Percentiles rank a stretch among this genome's conserved stretches.
phyloP scores from a whole-genome alignment of 768 basidiomycete species.

The Mycena vitilis region DNA sequence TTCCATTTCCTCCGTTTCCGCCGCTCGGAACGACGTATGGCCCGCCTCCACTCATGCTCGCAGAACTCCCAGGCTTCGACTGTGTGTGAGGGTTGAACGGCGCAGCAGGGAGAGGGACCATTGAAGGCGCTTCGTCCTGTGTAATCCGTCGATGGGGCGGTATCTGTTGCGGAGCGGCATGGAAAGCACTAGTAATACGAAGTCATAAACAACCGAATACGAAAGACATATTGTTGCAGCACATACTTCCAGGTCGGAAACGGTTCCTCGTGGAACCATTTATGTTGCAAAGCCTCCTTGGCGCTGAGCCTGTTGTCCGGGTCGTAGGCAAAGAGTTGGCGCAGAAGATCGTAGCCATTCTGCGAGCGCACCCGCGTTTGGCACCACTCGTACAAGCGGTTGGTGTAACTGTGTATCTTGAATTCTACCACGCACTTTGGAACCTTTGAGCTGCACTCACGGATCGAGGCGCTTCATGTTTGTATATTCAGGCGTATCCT shows the following conservation, averaged over 20 bases:
- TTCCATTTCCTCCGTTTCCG: slow-evolving; percentile 29
- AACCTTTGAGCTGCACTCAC: slow-evolving; percentile 52
- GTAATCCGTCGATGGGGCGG: slow-evolving; percentile 92
- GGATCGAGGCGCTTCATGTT: slow-evolving; percentile 83
- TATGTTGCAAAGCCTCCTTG: slow-evolving; percentile 81
- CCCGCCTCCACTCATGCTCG: slow-evolving; percentile 36
- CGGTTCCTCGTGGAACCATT: slow-evolving; percentile 95
- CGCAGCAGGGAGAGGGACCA: slow-evolving; percentile 73
- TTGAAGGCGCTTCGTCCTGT: slow-evolving; percentile 91
- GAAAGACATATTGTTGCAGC: not conserved
- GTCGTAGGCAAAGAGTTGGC: slow-evolving; percentile 88
- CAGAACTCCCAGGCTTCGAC: slow-evolving; percentile 39
- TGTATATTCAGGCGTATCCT: slow-evolving; percentile 89
- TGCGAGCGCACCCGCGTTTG: slow-evolving; percentile 68
- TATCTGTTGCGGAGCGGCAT: slow-evolving; percentile 71
- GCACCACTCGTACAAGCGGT: slow-evolving; percentile 84
- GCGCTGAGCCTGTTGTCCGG: slow-evolving; percentile 90
- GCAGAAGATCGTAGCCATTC: slow-evolving; percentile 86
- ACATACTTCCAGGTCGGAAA: slow-evolving; percentile 87
- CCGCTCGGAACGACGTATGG: slow-evolving; percentile 33
- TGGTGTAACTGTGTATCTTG: slow-evolving; percentile 46
- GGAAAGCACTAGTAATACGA: slow-evolving; percentile 79
- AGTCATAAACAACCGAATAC: not conserved
- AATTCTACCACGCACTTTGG: not conserved
- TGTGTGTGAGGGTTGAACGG: slow-evolving; percentile 36